Base-by-base conservation (phyloP, 2,329 filamentous ascomycete genomes). In the Calonectria pteridis region DNA sequence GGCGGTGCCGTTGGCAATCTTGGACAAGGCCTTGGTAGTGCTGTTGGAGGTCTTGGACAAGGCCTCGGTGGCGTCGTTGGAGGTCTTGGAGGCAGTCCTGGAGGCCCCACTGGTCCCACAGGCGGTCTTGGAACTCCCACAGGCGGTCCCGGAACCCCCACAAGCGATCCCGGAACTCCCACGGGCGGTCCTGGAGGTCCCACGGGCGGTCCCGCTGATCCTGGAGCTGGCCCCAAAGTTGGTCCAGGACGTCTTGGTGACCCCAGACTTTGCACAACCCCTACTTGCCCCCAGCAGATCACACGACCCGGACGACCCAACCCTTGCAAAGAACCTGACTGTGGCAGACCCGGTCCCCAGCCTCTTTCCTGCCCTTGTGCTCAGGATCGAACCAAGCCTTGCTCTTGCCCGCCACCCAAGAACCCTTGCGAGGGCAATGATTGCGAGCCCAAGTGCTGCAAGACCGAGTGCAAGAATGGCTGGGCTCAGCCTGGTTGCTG, bases 401-500 rank as follows among this genome's bases (percentile, higher is more conserved):
- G 71, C 63, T 35, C 67, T 43, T 67, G 65, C 50, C 33, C 50
- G 5, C 26, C 16, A 28, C 26, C 49, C 50, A 35, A 46, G 40
- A 28, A 28, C 13, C 67, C 71, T 26, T 80, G 79, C 55, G 26
- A 72, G n/a, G 76, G 78, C 43, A 66, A 72, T 11, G 71, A 78
- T 33, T 80, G 79, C 72, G 66, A 73, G 40, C 77, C 75, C 55
- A 81, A 82, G 76, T 72, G 76, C 40, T 82, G 79, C 76, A 67
- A 72, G 23, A 28, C 67, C 49, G 74, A 82, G 75, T 82, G 79
- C 68, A 73, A 77, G 35, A 74, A 73, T 10, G 63, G 79, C 58
- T 82, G 78, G 79, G 81, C 81, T 23, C 77, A 80, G 70, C 81
- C 81, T 64, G 80, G 81, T 64, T 82, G 81, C 73, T 80, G 78